Evolutionary conservation across 345 rosid genomes (phyloP).

Genomic region (Iberis pinnata): DNA sequence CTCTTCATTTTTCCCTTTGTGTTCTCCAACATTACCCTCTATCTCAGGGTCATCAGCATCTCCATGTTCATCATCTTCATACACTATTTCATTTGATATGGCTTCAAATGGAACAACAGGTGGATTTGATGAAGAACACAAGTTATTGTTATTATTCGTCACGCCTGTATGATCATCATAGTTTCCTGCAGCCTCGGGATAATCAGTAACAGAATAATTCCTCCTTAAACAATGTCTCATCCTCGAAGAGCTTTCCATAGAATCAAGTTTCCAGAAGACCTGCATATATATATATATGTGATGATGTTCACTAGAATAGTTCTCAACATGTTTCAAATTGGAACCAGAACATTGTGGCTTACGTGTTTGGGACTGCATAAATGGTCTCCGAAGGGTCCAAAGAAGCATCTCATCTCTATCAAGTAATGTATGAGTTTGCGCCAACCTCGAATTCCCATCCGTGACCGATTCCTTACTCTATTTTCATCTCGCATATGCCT

Average conservation of each 20-base stretch:
- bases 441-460: slow-evolving; percentile 72
- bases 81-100: slow-evolving; percentile 55
- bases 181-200: slow-evolving; percentile 65
- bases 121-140: slow-evolving; percentile 40
- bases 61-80: slow-evolving; percentile 64
- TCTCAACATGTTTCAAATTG: neutral
- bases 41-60: slow-evolving; percentile 44
- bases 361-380: slow-evolving; percentile 53
- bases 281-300: slow-evolving; percentile 34
- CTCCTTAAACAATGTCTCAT: slow-evolving; percentile 77
- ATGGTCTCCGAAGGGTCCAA: slow-evolving; percentile 59
- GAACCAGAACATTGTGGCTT: slow-evolving; percentile 29
- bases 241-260: slow-evolving; percentile 88
- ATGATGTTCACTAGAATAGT: slow-evolving; percentile 7
- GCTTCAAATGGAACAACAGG: slow-evolving; percentile 66
- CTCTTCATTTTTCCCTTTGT: slow-evolving; percentile 33
- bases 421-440: slow-evolving; percentile 80
- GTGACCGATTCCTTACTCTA: slow-evolving; percentile 43
- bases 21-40: slow-evolving; percentile 35
- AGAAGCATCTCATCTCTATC: slow-evolving; percentile 75
- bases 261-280: slow-evolving; percentile 92
- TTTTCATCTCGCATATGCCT: slow-evolving; percentile 71
- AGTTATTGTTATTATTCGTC: slow-evolving; percentile 36
- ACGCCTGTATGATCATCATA: slow-evolving; percentile 44
- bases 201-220: slow-evolving; percentile 58